Evolutionary conservation across 2,329 filamentous ascomycete genomes (phyloP).

Genomic region (Colletotrichum tamarilloi): DNA sequence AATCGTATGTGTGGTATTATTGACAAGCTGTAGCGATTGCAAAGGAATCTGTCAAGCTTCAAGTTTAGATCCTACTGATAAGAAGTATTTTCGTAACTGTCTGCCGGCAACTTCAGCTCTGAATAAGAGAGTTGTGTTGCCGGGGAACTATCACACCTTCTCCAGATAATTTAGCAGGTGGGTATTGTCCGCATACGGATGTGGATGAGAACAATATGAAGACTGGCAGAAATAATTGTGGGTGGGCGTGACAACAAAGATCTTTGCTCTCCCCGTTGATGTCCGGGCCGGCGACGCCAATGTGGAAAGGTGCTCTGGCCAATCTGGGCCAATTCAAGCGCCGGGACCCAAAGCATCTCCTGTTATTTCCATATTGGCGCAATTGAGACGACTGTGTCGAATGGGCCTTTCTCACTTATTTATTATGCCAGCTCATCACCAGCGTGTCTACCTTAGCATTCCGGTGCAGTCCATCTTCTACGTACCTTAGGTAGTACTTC

Average conservation of each 20-base stretch:
- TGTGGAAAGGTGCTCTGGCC: constrained; percentile 21
- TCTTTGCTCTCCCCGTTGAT: not conserved
- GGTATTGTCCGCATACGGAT: not conserved
- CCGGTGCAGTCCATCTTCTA: not conserved
- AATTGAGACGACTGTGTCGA: not conserved
- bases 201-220: not conserved
- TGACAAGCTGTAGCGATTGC: not conserved
- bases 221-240: not conserved
- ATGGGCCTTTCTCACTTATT: not conserved
- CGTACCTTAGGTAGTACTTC: not conserved
- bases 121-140: not conserved
- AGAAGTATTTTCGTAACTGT: not conserved
- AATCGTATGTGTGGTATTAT: not conserved
- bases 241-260: not conserved
- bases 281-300: not conserved
- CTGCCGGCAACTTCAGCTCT: not conserved
- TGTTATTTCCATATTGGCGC: constrained; percentile 25
- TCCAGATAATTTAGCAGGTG: not conserved
- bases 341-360: constrained; percentile 3
- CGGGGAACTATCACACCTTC: not conserved
- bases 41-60: not conserved
- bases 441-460: not conserved
- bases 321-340: constrained; percentile 2
- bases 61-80: not conserved
- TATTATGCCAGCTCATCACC: not conserved